Evolutionary conservation across 768 basidiomycete species (phyloP).

Genomic region (Mycena crocata): DNA sequence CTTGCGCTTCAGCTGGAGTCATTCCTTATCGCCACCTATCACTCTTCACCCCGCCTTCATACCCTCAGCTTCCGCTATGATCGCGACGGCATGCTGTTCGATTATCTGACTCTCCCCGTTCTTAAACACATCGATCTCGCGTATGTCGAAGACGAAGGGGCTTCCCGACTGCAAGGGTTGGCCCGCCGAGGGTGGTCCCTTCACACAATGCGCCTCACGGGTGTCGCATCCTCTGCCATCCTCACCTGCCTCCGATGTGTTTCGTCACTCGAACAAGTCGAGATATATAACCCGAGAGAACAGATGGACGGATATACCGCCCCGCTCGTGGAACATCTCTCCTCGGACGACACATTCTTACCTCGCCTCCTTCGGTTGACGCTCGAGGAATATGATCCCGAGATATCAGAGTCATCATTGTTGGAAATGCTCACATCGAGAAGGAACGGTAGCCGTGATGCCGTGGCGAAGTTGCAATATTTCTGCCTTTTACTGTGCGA

Average conservation of each 20-base stretch:
- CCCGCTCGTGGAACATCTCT: neutral
- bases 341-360: neutral
- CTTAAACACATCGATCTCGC: neutral
- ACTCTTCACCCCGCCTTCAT: conserved; percentile 10
- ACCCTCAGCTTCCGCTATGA: neutral
- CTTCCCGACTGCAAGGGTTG: neutral
- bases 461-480: conserved; percentile 1
- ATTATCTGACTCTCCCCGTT: conserved; percentile 6
- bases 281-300: neutral
- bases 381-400: neutral
- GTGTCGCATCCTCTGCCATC: neutral
- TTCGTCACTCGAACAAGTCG: conserved; percentile 6
- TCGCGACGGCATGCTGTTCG: neutral
- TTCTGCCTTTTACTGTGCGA: neutral
- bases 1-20: neutral
- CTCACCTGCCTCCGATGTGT: neutral
- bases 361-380: neutral
- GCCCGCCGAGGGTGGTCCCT: neutral
- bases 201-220: neutral
- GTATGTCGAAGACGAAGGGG: neutral
- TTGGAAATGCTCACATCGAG: neutral
- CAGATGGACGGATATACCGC: too few species aligned
- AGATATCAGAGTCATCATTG: neutral
- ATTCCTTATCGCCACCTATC: neutral
- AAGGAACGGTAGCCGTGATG: neutral